phyloP scores from a whole-genome alignment of 306 rosid genomes.

The Glycyrrhiza uralensis region DNA sequence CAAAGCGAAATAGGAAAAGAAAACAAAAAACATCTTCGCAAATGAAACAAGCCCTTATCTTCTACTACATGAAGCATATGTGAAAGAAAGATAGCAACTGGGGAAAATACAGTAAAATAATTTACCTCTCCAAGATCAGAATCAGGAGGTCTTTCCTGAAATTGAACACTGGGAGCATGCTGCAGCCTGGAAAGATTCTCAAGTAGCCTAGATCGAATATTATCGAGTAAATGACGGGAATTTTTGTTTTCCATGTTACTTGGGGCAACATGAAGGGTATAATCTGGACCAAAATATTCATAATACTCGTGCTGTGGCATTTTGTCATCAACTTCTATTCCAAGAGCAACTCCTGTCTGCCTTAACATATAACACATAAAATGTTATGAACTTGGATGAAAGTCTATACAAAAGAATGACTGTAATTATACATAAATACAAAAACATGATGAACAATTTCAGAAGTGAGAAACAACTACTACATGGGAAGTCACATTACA shows the following conservation, averaged over 20 bases:
- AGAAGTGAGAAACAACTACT: conserved; percentile 4
- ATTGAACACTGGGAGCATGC: conserved; percentile 87
- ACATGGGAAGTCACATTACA: background rate
- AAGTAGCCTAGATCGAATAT: conserved; percentile 69
- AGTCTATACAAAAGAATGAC: background rate
- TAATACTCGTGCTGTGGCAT: conserved; percentile 91
- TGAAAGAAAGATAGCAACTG: background rate
- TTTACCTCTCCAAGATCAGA: conserved; percentile 73
- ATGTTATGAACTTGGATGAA: background rate
- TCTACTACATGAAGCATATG: background rate
- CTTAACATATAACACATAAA: conserved; percentile 34
- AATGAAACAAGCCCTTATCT: background rate
- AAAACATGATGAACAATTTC: conserved; percentile 1
- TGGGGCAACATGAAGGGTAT: conserved; percentile 91
- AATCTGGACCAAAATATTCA: conserved; percentile 92
- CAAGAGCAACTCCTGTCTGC: conserved; percentile 95
- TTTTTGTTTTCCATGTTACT: conserved; percentile 95
- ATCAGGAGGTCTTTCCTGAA: conserved; percentile 85
- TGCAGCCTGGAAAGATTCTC: conserved; percentile 77
- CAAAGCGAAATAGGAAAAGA: too few species aligned
- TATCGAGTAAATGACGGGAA: conserved; percentile 63
- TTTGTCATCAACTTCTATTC: conserved; percentile 86
- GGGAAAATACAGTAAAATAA: background rate
- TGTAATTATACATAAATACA: conserved; percentile 2
- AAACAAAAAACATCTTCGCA: background rate